A percentile compares a stretch with the other conserved stretches of the same genome.
These are phyloP conservation scores for Microthyrium microscopicum DNA, from an alignment of 2,329 filamentous ascomycete species.

Conservation along the genomic window DNA sequence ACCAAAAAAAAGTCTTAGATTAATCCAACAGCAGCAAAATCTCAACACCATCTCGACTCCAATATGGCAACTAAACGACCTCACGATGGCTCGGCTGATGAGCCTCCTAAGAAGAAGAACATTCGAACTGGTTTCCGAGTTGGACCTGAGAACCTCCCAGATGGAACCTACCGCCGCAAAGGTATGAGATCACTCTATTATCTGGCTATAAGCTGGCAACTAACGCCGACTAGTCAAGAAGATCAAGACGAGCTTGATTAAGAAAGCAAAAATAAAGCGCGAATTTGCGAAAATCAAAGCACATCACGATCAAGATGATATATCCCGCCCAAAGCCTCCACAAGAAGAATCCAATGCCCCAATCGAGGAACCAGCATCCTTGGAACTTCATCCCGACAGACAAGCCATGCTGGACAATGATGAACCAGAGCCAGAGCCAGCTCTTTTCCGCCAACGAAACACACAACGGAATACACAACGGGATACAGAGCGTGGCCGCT, in stretches of 20 bases:
- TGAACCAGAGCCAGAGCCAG: conserved; percentile 8
- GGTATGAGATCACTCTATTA: conserved; percentile 22
- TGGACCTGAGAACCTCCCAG: conserved; percentile 77
- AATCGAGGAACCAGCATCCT: conserved; percentile 18
- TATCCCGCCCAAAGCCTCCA: conserved; percentile 18
- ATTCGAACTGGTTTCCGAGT: conserved; percentile 68
- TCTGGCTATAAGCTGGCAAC: conserved; percentile 4
- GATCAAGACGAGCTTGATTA: conserved; percentile 77
- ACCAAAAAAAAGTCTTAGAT: no score
- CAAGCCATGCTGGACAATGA: conserved; percentile 39
- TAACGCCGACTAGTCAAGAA: conserved; percentile 46
- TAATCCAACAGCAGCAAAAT: no score
- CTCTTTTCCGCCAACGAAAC: not conserved
- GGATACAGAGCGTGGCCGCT: no score
- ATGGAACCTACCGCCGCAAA: conserved; percentile 77
- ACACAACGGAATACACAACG: conserved; percentile 7
- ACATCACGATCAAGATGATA: conserved; percentile 26
- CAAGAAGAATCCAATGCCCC: conserved; percentile 12
- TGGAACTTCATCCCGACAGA: conserved; percentile 44
- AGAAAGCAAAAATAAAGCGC: conserved; percentile 87
- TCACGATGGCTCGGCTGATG: no score
- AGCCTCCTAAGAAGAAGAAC: no score
- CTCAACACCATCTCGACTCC: no score
- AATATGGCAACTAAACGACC: no score
- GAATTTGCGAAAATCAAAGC: conserved; percentile 78